These are phyloP conservation scores for Myxozyma neotropica DNA, from an alignment of 805 yeast genomes.

Conservation along the genomic window DNA sequence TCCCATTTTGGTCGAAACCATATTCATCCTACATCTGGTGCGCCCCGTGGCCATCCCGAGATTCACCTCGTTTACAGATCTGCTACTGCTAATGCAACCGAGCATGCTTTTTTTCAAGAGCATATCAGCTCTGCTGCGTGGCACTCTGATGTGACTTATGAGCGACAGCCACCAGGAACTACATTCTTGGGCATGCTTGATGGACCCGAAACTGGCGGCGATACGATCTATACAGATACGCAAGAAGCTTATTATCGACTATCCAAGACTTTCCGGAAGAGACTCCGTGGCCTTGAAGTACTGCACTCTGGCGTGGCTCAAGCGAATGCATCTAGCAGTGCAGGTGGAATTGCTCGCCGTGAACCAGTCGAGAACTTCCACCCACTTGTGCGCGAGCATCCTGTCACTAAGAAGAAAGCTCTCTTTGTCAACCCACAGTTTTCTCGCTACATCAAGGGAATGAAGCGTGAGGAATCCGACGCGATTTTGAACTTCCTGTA, in stretches of 20 bases:
- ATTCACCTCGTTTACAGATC: conserved; percentile 63
- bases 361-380: conserved; percentile 57
- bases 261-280: conserved; percentile 52
- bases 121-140: conserved; percentile 45
- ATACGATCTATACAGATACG: conserved; percentile 57
- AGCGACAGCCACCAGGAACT: conserved; percentile 70
- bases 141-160: conserved; percentile 80
- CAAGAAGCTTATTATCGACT: conserved; percentile 57
- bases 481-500: conserved; percentile 58
- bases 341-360: conserved; percentile 55
- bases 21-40: conserved; percentile 73
- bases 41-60: conserved; percentile 60
- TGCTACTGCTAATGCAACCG: conserved; percentile 45
- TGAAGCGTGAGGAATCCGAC: conserved; percentile 72
- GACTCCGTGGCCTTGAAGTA: conserved; percentile 57
- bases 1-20: conserved; percentile 68
- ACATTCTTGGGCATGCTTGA: conserved; percentile 68
- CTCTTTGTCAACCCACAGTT: conserved; percentile 50
- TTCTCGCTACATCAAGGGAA: conserved; percentile 66
- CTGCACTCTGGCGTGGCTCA: conserved; percentile 66
- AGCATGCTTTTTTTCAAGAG: conserved; percentile 28
- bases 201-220: conserved; percentile 55
- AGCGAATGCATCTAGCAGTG: conserved; percentile 56
- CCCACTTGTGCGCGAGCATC: conserved; percentile 65
- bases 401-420: conserved; percentile 65